A percentile compares a stretch with the other conserved stretches of the same genome.
These are phyloP conservation scores for Nitzschia sp. DNA, from an alignment of 108 stramenopile species.

Conservation along the genomic window DNA sequence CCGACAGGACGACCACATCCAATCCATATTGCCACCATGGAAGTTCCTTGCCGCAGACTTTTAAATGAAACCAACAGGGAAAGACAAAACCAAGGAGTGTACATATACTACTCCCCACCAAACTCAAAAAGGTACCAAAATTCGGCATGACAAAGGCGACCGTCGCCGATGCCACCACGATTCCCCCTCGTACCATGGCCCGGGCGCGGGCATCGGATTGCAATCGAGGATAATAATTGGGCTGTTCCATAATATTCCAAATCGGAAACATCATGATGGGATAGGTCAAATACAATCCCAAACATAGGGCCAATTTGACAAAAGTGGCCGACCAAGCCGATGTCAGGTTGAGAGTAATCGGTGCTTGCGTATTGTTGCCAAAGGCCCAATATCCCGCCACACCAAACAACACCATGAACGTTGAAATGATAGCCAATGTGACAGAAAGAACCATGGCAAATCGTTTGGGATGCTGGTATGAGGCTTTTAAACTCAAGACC, in stretches of 20 bases:
- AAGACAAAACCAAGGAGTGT: constrained; percentile 74
- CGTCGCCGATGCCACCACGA: constrained; percentile 53
- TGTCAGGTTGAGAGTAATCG: constrained; percentile 71
- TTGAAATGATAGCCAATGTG: constrained; percentile 50
- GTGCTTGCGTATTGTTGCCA: constrained; percentile 55
- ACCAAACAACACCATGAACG: constrained; percentile 76
- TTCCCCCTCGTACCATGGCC: constrained; percentile 27
- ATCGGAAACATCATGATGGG: constrained; percentile 88
- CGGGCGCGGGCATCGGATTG: constrained; percentile 17
- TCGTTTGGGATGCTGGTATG: constrained; percentile 35
- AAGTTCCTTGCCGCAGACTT: constrained; percentile 53
- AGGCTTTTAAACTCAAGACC: constrained; percentile 60
- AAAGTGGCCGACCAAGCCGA: constrained; percentile 46
- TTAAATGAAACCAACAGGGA: constrained; percentile 65
- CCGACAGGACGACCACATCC: constrained; percentile 47
- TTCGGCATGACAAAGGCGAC: constrained; percentile 67
- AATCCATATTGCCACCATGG: constrained; percentile 38
- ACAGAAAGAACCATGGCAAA: constrained; percentile 52
- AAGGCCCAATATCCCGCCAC: constrained; percentile 64
- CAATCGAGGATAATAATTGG: constrained; percentile 25
- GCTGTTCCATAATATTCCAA: constrained; percentile 47
- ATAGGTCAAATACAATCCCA: constrained; percentile 76
- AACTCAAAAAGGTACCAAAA: constrained; percentile 71
- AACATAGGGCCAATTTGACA: constrained; percentile 71
- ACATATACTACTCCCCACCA: constrained; percentile 77